Conservation (phyloP, 306 rosid genomes). For the Prunus mume region DNA sequence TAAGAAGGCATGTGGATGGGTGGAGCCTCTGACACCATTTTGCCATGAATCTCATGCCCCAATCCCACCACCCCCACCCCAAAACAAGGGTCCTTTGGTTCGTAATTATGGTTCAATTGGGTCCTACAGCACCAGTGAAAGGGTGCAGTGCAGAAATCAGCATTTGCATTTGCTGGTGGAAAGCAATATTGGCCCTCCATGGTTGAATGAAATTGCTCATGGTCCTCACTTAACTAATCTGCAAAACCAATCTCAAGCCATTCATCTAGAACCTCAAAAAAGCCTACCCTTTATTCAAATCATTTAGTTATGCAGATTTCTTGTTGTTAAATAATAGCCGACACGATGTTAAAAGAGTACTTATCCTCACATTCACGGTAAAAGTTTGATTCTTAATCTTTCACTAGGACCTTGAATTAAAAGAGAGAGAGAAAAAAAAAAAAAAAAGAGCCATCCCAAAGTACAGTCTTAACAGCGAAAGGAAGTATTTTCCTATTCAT, state of each 20-base stretch:
- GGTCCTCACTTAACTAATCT: neutral
- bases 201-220: neutral
- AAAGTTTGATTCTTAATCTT: neutral
- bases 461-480: constrained; percentile 31
- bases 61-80: constrained; percentile 22
- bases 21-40: constrained; percentile 56
- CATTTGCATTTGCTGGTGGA: constrained; percentile 12
- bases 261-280: neutral
- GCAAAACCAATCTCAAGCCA: neutral
- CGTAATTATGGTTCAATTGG: constrained; percentile 26
- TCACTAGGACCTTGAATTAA: too few relatives aligned
- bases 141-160: neutral
- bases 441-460: neutral
- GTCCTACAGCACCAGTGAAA: constrained; percentile 29
- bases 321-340: too few relatives aligned
- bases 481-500: constrained; percentile 14
- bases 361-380: neutral
- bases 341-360: neutral
- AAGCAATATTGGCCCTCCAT: neutral
- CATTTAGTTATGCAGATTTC: neutral
- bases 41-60: constrained; percentile 42
- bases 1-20: constrained; percentile 41
- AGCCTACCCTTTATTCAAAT: neutral
- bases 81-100: constrained; percentile 30
- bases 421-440: too few relatives aligned